Base-by-base conservation (phyloP, 1,284 basidiomycete species). In the Vanrija sp. region DNA sequence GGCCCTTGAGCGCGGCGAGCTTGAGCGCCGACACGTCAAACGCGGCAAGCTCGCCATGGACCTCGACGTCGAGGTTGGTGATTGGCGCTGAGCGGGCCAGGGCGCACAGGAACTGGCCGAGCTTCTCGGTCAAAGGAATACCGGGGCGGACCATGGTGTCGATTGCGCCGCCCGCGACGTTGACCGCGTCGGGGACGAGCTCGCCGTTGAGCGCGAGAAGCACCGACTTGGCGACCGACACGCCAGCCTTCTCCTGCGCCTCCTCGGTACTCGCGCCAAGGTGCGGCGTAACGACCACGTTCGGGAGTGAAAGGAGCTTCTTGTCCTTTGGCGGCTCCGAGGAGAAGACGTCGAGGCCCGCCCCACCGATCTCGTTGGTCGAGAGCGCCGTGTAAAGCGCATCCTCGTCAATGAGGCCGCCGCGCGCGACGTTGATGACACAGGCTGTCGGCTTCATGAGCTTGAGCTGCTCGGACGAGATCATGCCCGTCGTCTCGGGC, bases 371-470 rank as follows among this genome's bases (percentile, higher is more conserved):
- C 38, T 23, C 42, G 18, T 52, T 54, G 16, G 43, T 38, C 19
- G 49, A 38, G 7, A 70, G 53, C 1, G 68, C 67, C 12, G 51
- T 38, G 18, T 50, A 49, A 25, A 70, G 52, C 1, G 60, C 67
- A 14, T 18, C 34, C 53, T 68, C 67, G 51, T 70, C 54, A 38
- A 70, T 56, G 23, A 70, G 61, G 5, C 63, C 59, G 1, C 68
- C 67, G 49, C 69, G 58, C 5, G 67, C 66, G 9, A 63, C 60
- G 54, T 69, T 71, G 60, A 72, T 55, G 34, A 71, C 18, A 4
- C 64, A 53, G 2, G 67, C 60, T 2, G 58, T 53, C 3, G 43
- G 23, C 50, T 67, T 65, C 62, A 67, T 64, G 10, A 29, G 6
- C 8, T 34, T 18, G 25, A 67, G 49, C 44, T 67, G 56, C 2